Percentiles rank a stretch among this genome's conserved stretches.
These are phyloP conservation scores for Quercus parvula DNA, from an alignment of 306 rosid species.

Conservation along the genomic window DNA sequence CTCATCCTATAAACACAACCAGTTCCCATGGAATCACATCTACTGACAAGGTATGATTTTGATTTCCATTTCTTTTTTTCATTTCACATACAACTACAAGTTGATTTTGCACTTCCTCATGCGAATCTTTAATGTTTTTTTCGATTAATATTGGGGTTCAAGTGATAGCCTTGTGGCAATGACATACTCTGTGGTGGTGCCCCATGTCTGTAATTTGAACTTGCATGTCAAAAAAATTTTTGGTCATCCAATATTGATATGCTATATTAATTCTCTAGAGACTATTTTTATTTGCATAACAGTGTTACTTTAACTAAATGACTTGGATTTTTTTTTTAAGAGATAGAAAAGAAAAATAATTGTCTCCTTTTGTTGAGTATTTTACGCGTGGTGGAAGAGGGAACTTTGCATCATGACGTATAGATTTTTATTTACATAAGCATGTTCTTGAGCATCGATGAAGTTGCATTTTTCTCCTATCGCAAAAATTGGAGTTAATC, in stretches of 20 bases:
- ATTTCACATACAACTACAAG: neutral
- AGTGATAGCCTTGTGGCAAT: no score
- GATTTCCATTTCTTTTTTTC: neutral
- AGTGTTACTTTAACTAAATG: neutral
- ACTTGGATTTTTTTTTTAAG: neutral
- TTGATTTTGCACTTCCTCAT: neutral
- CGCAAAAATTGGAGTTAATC: neutral
- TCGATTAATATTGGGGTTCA: no score
- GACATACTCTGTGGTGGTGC: no score
- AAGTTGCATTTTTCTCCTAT: neutral
- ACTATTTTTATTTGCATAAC: neutral
- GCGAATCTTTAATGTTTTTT: neutral
- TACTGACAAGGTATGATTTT: slow-evolving; percentile 39
- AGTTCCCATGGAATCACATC: slow-evolving; percentile 18
- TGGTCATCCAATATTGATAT: neutral
- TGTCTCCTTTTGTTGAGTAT: slow-evolving; percentile 6
- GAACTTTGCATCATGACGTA: neutral
- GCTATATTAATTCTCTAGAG: neutral
- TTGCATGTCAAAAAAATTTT: no score
- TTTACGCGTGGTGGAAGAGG: neutral
- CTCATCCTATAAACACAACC: slow-evolving; percentile 19
- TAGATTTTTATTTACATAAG: neutral
- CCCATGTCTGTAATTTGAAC: no score
- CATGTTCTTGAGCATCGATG: neutral
- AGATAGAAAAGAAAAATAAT: neutral